These are phyloP conservation scores for Eleusine indica DNA, from an alignment of 176 grass and related monocot species.

Conservation along the genomic window DNA sequence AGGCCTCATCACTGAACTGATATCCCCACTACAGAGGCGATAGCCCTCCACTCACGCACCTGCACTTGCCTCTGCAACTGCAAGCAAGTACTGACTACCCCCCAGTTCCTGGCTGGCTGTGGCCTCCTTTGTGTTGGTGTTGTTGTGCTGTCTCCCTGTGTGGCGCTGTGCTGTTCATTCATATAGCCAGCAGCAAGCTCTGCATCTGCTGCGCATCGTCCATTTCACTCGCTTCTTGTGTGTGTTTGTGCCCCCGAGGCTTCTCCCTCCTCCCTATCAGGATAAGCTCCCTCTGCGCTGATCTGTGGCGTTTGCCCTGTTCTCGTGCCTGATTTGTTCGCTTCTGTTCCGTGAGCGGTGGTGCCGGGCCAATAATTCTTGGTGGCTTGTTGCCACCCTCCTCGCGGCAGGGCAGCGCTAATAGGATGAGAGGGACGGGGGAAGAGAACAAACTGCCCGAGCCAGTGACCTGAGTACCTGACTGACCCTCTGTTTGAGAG, in stretches of 20 bases:
- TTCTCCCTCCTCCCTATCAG: slow-evolving; percentile 33
- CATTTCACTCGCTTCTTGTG: not conserved
- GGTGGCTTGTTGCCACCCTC: slow-evolving; percentile 40
- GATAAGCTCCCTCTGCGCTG: slow-evolving; percentile 40
- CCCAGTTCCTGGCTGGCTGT: not conserved
- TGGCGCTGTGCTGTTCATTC: not conserved
- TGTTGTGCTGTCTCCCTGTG: slow-evolving; percentile 3
- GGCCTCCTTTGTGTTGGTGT: not conserved
- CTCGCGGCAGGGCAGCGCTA: slow-evolving; percentile 28
- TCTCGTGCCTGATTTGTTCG: slow-evolving; percentile 37
- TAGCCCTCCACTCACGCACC: not conserved
- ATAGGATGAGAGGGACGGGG: slow-evolving; percentile 33
- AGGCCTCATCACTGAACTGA: not conserved
- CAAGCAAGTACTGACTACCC: slow-evolving; percentile 37
- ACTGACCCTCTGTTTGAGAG: slow-evolving; percentile 10
- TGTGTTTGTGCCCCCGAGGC: not conserved
- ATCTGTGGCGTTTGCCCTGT: slow-evolving; percentile 44
- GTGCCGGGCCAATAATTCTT: slow-evolving; percentile 50
- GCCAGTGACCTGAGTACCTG: slow-evolving; percentile 8
- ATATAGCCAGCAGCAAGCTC: not conserved
- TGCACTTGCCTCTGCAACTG: slow-evolving; percentile 41
- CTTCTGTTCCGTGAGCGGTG: slow-evolving; percentile 1
- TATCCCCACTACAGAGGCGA: not conserved
- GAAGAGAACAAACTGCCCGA: slow-evolving; percentile 37
- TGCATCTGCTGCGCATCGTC: not conserved